Base-by-base conservation (phyloP, 768 basidiomycete genomes). In the Boletus patriciae region DNA sequence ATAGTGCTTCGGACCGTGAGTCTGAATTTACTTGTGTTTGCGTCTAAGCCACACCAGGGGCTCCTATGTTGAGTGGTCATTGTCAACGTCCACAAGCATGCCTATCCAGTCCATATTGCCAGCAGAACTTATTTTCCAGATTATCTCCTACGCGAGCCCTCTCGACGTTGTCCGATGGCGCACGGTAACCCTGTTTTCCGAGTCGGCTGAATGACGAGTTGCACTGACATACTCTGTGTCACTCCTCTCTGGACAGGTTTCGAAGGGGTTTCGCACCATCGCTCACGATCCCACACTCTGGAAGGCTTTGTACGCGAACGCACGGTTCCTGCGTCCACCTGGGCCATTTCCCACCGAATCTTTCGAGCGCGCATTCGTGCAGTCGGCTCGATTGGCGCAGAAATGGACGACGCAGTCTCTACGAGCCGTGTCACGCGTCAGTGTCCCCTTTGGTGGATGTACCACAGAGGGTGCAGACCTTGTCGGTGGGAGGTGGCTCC, bases 401-500 rank as follows among this genome's bases (percentile, higher is more conserved):
- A 29, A 12, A 1, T 58, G 42, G 56, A 52, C 36, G 4, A 45
- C 18, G 7, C 21, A 9, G 9, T 3, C 6, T 11, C n/a, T 53
- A 12, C 36, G 6, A 21, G 4, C 27, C 6, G 6, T 18, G n/a
- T 45, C 50, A 3, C 31, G 19, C 19, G 25, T 41, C 6, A 11
- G 33, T 9, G n/a, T 43, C 18, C 21, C 36, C 18, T 41, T 50
- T 4, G 11, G 55, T 36, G 13, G 34, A 12, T 1, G 3, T 1
- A 3, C 36, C 29, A 12, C 11, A 31, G 3, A 25, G 0, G 12
- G 12, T 5, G 2, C 2, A 3, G 6, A 37, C 7, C 23, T 58
- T 4, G 16, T 58, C 6, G 42, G 37, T 33, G 58, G 50, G 6
- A 43, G 46, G 23, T 60, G 59, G 50, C 19, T 60, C 15, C 3